Conservation (phyloP, 169 alveolate species). For the Plasmodium fragile region DNA sequence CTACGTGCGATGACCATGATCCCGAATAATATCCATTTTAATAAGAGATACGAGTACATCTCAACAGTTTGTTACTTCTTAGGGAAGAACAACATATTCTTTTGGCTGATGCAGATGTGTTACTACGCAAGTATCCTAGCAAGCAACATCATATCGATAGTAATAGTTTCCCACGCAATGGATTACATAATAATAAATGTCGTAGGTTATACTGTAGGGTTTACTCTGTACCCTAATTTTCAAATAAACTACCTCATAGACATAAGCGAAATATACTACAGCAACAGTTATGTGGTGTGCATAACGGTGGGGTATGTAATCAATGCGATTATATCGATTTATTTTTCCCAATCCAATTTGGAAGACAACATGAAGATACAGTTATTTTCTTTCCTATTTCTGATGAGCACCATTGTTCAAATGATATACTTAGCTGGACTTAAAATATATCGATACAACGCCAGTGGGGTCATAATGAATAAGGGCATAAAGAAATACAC, state of each 20-base stretch:
- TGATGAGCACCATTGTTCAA: slow-evolving; percentile 80
- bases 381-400: slow-evolving; percentile 79
- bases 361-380: slow-evolving; percentile 85
- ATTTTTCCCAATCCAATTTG: slow-evolving; percentile 79
- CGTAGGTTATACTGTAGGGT: slow-evolving; percentile 82
- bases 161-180: slow-evolving; percentile 81
- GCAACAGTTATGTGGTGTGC: slow-evolving; percentile 64
- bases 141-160: slow-evolving; percentile 79
- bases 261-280: slow-evolving; percentile 40
- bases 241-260: slow-evolving; percentile 5
- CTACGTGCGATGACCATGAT: slow-evolving; percentile 85
- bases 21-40: slow-evolving; percentile 86
- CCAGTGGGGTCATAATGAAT: neutral
- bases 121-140: slow-evolving; percentile 81
- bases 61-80: slow-evolving; percentile 83
- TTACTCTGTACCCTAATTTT: slow-evolving; percentile 77
- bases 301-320: slow-evolving; percentile 84
- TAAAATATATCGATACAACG: slow-evolving; percentile 58
- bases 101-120: slow-evolving; percentile 78
- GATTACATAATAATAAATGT: slow-evolving; percentile 79
- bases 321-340: slow-evolving; percentile 78
- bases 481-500: neutral
- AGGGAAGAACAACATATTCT: slow-evolving; percentile 78
- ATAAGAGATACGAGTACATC: slow-evolving; percentile 84
- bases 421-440: slow-evolving; percentile 47